A percentile compares a stretch with the other conserved stretches of the same genome.
phyloP scores from a whole-genome alignment of 257 asterid species.

The Solanum chaucha region DNA sequence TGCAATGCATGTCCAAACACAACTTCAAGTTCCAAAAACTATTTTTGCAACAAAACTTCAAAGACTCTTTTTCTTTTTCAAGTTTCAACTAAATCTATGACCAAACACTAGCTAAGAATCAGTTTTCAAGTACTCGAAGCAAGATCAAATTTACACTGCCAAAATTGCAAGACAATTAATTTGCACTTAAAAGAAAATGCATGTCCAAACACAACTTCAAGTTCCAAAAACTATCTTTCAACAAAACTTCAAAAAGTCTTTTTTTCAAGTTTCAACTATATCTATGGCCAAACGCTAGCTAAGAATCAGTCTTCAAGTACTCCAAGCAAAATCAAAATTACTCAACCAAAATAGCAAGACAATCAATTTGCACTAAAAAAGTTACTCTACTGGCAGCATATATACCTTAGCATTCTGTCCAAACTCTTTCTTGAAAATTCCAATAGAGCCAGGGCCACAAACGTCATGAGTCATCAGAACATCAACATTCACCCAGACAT shows the following conservation, averaged over 20 bases:
- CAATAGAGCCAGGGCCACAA: slow-evolving; percentile 83
- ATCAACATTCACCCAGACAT: slow-evolving; percentile 86
- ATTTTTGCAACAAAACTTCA: too few relatives aligned
- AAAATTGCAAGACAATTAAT: not conserved
- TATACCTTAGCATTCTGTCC: slow-evolving; percentile 88
- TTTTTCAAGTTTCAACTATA: not conserved
- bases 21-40: too few relatives aligned
- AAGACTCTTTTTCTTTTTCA: too few relatives aligned
- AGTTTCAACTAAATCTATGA: not conserved
- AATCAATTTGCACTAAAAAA: not conserved
- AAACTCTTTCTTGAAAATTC: slow-evolving; percentile 87
- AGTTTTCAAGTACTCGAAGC: not conserved
- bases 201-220: not conserved
- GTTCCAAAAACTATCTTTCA: not conserved
- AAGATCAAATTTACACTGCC: not conserved
- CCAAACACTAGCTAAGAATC: not conserved
- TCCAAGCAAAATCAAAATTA: not conserved
- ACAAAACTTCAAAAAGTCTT: not conserved
- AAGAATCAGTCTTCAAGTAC: not conserved
- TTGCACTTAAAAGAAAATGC: not conserved
- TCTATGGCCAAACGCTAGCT: not conserved
- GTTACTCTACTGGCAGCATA: not conserved
- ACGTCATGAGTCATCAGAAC: slow-evolving; percentile 96
- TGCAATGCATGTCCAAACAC: not conserved
- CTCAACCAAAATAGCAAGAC: not conserved